Percentiles rank a stretch among this genome's conserved stretches.
phyloP scores from a whole-genome alignment of 352 stramenopile species.

The Lagenidium giganteum region DNA sequence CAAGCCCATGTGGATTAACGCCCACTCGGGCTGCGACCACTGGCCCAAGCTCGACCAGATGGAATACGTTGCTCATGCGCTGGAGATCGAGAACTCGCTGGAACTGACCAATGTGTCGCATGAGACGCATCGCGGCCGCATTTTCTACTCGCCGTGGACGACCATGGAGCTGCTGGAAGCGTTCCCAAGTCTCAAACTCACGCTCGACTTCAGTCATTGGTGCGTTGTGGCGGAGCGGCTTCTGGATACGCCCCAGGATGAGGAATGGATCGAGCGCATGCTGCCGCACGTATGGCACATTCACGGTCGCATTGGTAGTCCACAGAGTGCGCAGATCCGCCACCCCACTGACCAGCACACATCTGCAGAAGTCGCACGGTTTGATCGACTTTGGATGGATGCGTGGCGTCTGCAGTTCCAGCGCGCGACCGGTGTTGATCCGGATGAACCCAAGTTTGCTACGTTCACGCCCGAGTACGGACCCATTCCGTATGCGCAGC shows the following conservation, averaged over 20 bases:
- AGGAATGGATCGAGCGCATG: constrained; percentile 37
- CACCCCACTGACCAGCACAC: constrained; percentile 14
- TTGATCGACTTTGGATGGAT: constrained; percentile 43
- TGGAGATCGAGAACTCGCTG: constrained; percentile 37
- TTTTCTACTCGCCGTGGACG: constrained; percentile 70
- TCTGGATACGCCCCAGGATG: constrained; percentile 38
- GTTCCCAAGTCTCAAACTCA: constrained; percentile 61
- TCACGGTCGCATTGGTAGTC: constrained; percentile 50
- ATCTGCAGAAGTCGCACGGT: constrained; percentile 43
- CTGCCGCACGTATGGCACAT: constrained; percentile 55
- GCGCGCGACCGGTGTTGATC: no score
- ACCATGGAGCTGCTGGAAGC: constrained; percentile 51
- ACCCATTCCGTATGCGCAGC: constrained; percentile 53
- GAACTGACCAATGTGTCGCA: constrained; percentile 31
- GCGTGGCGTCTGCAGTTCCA: constrained; percentile 37
- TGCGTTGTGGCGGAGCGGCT: constrained; percentile 49
- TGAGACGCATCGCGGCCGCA: constrained; percentile 61
- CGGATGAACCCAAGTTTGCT: constrained; percentile 20
- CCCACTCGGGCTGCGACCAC: constrained; percentile 54
- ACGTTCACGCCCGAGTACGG: constrained; percentile 77
- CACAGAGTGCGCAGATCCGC: constrained; percentile 47
- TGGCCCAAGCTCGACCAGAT: constrained; percentile 37
- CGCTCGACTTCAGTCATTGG: constrained; percentile 70
- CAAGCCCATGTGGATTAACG: constrained; percentile 42
- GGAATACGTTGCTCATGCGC: constrained; percentile 41